A percentile compares a stretch with the other conserved stretches of the same genome.
Evolutionary conservation across 2,329 filamentous ascomycete species (phyloP).

Genomic region (Trichoderma asperellum): DNA sequence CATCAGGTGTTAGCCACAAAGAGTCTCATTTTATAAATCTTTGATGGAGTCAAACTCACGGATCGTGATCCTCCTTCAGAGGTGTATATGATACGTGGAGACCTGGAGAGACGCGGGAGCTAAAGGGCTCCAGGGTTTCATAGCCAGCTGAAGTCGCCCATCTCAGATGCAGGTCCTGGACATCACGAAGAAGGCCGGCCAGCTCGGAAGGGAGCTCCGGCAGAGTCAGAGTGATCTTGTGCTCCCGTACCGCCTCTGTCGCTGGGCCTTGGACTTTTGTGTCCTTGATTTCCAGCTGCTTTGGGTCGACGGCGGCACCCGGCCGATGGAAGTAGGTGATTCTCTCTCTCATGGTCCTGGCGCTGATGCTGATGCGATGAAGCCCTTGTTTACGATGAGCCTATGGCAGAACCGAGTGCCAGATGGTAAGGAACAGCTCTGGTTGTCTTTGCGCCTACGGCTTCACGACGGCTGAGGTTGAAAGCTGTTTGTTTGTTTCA

Average conservation of each 20-base stretch:
- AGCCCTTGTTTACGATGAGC: background rate
- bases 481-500: background rate
- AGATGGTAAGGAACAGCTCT: background rate
- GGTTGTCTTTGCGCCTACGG: background rate
- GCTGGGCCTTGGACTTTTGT: slow-evolving; percentile 59
- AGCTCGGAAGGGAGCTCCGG: slow-evolving; percentile 75
- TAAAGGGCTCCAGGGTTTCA: slow-evolving; percentile 68
- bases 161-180: slow-evolving; percentile 75
- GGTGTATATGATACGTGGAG: slow-evolving; percentile 81
- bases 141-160: slow-evolving; percentile 69
- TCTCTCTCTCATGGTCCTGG: slow-evolving; percentile 68
- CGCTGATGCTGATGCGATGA: background rate
- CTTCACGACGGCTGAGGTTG: background rate
- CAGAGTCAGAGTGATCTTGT: slow-evolving; percentile 73
- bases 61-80: slow-evolving; percentile 19
- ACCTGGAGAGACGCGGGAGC: slow-evolving; percentile 76
- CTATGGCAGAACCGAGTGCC: background rate
- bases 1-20: background rate
- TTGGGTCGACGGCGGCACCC: slow-evolving; percentile 67
- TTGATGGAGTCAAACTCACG: background rate
- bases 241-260: slow-evolving; percentile 73
- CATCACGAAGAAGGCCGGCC: slow-evolving; percentile 62
- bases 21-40: background rate
- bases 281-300: slow-evolving; percentile 61
- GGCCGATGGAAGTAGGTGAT: slow-evolving; percentile 76